phyloP scores from a whole-genome alignment of 371 early-diverging fungal genomes.

The Chytridiales sp. region DNA sequence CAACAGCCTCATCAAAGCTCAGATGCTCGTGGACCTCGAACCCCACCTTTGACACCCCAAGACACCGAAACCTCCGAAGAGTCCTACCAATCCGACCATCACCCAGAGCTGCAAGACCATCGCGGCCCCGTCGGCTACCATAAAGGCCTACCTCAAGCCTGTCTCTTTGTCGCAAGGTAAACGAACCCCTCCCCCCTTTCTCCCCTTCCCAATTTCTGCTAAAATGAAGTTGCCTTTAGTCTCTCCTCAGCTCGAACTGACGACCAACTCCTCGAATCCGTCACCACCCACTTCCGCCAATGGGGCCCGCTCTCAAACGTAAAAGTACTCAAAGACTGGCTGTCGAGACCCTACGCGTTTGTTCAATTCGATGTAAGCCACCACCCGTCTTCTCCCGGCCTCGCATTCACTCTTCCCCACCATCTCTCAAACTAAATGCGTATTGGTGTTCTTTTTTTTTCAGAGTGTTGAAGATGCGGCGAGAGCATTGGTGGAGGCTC shows the following conservation, averaged over 20 bases:
- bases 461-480: constrained; percentile 59
- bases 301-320: constrained; percentile 74
- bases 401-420: background rate
- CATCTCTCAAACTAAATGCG: background rate
- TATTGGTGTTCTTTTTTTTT: background rate
- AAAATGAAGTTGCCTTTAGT: constrained; percentile 38
- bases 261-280: constrained; percentile 57
- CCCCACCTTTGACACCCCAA: background rate
- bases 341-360: constrained; percentile 80
- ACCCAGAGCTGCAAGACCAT: background rate
- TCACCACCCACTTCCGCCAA: constrained; percentile 61
- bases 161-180: constrained; percentile 63
- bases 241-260: constrained; percentile 63
- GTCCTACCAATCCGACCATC: background rate
- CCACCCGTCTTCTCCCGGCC: background rate
- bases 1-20: background rate
- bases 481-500: constrained; percentile 64
- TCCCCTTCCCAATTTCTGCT: background rate
- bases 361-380: constrained; percentile 74
- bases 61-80: background rate
- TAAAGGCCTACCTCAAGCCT: constrained; percentile 49
- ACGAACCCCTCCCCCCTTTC: background rate
- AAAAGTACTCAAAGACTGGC: constrained; percentile 77
- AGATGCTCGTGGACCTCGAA: background rate
- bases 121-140: background rate